Evolutionary conservation across 257 asterid genomes (phyloP).

Genomic region (Anisodus acutangulus): DNA sequence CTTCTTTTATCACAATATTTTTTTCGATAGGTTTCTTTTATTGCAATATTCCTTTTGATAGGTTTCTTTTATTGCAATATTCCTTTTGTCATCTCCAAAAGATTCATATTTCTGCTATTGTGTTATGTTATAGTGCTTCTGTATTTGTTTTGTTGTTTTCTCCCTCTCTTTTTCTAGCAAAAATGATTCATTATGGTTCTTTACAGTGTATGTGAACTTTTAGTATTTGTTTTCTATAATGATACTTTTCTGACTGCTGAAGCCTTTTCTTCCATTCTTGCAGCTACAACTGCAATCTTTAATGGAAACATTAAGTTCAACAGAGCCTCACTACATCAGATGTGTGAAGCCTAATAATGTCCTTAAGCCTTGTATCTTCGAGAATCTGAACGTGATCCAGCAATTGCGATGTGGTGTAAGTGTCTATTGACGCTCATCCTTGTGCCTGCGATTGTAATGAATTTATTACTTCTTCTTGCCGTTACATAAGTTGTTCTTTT

Average conservation of each 20-base stretch:
- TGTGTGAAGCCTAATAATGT: slow-evolving; percentile 96
- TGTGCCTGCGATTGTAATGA: neutral
- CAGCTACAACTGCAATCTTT: slow-evolving; percentile 97
- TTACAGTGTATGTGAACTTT: neutral
- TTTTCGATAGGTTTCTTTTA: neutral
- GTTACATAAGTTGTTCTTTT: neutral
- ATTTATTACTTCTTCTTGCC: slow-evolving; percentile 24
- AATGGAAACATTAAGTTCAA: slow-evolving; percentile 91
- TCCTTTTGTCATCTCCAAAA: neutral
- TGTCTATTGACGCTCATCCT: slow-evolving; percentile 38
- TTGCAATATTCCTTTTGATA: neutral
- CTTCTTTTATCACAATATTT: slow-evolving; percentile 7
- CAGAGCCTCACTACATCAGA: slow-evolving; percentile 99
- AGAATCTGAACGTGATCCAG: slow-evolving; percentile 85
- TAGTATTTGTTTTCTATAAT: slow-evolving; percentile 28
- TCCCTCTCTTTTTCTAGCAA: neutral
- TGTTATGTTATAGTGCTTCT: slow-evolving; percentile 12
- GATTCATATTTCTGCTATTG: slow-evolving; percentile 15
- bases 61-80: neutral
- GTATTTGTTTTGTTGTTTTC: slow-evolving; percentile 2
- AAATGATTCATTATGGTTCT: neutral
- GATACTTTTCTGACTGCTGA: slow-evolving; percentile 36
- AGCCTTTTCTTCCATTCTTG: slow-evolving; percentile 45
- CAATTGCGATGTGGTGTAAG: slow-evolving; percentile 99
- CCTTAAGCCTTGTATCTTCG: slow-evolving; percentile 95